phyloP scores from a whole-genome alignment of 306 rosid genomes.

The Casuarina equisetifolia region DNA sequence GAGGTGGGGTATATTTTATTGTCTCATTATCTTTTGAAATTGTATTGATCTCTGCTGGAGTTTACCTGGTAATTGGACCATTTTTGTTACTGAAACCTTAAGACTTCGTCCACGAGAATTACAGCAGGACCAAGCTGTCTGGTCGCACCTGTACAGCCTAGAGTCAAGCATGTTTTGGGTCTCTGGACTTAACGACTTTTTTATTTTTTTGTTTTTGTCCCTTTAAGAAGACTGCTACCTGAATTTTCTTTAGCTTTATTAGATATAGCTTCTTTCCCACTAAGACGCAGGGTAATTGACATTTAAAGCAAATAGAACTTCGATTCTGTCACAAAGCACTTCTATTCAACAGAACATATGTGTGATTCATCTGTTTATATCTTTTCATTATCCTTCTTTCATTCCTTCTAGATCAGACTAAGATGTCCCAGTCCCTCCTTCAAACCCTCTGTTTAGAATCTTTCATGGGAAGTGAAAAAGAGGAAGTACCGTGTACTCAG shows the following conservation, averaged over 20 bases:
- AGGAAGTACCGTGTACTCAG: background rate
- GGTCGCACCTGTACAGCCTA: background rate
- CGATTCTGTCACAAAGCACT: background rate
- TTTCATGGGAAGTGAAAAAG: background rate
- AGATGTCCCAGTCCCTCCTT: background rate
- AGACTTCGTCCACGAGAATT: background rate
- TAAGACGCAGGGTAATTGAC: background rate
- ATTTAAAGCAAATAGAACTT: background rate
- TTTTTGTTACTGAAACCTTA: background rate
- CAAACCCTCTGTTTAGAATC: background rate
- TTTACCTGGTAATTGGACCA: conserved; percentile 7
- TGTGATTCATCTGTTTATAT: background rate
- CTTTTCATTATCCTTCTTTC: background rate
- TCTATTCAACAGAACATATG: background rate
- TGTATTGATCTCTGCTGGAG: conserved; percentile 10
- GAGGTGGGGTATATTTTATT: conserved; percentile 52
- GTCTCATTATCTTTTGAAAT: conserved; percentile 3
- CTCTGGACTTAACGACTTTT: background rate
- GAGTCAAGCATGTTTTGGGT: background rate
- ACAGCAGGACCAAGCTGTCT: background rate
- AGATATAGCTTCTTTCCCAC: background rate
- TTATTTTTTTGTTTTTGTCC: background rate
- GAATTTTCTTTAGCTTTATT: background rate
- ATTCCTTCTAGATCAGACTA: background rate
- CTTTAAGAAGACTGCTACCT: background rate